Evolutionary conservation across 2,329 filamentous ascomycete genomes (phyloP), one percentile per base, ranked within the genome.

Genomic region (Diaporthe aspalathi): DNA sequence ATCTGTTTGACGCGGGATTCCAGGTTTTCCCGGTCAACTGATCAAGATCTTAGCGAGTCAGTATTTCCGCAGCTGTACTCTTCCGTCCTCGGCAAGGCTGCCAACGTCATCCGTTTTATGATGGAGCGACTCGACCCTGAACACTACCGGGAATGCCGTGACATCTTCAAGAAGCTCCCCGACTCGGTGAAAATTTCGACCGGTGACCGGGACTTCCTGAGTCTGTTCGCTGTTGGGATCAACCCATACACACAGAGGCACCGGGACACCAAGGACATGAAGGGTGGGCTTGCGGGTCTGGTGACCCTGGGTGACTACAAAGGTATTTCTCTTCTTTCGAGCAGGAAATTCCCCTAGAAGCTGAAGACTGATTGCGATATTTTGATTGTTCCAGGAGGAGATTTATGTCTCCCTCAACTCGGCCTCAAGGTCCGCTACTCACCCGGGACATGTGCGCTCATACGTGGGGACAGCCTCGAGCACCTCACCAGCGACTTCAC

Each of bases 351-450:
- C 32, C 5, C 9, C 32, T 35, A 5, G 32, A 5, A 35, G 32
- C 32, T 35, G 32, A 35, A 9, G 32, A 24, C 32, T 40, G 12
- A 57, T 14, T 14, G 24, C 12, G 2, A 5, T 16, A 24, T 6
- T 5, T 14, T 7, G 22, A 2, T 29, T 47, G 24, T 22, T n/a
- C 14, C 35, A 67, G 63, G 63, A 8, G 63, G 9, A 20, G 27
- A 74, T 22, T 62, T 75, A 3, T 75, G 74, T 53, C n/a, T 75
- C 9, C 74, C 73, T 5, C 72, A 74, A 53, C 70, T 74, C 12
- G 68, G 70, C 7, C 7, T 74, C 2, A 72, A 73, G 40, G 72
- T 74, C n/a, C 49, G 24, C 1, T 76, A 75, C 60, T 12, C 20
- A 0, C 74, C 73, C 5, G 74, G 75, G 5, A 70, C 75, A 5